Conservation (phyloP, 805 yeast genomes). For the Teunomyces panamensis region DNA sequence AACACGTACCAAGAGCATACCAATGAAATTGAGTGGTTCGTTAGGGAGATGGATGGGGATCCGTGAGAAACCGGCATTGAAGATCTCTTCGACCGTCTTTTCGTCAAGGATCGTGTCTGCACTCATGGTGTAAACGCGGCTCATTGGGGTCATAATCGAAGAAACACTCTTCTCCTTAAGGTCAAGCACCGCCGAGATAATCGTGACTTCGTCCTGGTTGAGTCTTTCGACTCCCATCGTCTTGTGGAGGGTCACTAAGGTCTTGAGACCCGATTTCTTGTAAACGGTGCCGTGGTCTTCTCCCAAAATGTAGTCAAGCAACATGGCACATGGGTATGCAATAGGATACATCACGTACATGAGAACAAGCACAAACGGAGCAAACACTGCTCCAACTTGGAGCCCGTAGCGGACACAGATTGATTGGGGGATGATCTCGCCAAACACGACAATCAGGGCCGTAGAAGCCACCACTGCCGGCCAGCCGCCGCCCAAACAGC, state of each 20-base stretch:
- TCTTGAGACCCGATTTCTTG: slow-evolving; percentile 88
- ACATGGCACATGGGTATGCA: slow-evolving; percentile 83
- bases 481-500: slow-evolving; percentile 95
- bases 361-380: slow-evolving; percentile 80
- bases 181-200: slow-evolving; percentile 89
- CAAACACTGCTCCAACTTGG: slow-evolving; percentile 82
- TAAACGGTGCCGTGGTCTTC: slow-evolving; percentile 96
- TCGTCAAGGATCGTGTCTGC: slow-evolving; percentile 83
- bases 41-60: slow-evolving; percentile 90
- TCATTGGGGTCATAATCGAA: slow-evolving; percentile 91
- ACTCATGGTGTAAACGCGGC: slow-evolving; percentile 82
- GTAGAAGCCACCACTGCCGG: slow-evolving; percentile 95
- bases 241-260: slow-evolving; percentile 86
- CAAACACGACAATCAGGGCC: slow-evolving; percentile 87
- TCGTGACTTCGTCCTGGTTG: slow-evolving; percentile 93
- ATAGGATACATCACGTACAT: slow-evolving; percentile 92
- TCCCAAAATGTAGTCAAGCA: slow-evolving; percentile 80
- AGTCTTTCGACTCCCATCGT: slow-evolving; percentile 94
- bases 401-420: slow-evolving; percentile 91
- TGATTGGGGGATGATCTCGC: slow-evolving; percentile 95
- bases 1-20: slow-evolving; percentile 91
- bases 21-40: slow-evolving; percentile 87
- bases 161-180: slow-evolving; percentile 86
- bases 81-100: slow-evolving; percentile 78
- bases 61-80: slow-evolving; percentile 91